Base-by-base conservation (phyloP, 1,139 yeast genomes). In the Candida neerlandica region DNA sequence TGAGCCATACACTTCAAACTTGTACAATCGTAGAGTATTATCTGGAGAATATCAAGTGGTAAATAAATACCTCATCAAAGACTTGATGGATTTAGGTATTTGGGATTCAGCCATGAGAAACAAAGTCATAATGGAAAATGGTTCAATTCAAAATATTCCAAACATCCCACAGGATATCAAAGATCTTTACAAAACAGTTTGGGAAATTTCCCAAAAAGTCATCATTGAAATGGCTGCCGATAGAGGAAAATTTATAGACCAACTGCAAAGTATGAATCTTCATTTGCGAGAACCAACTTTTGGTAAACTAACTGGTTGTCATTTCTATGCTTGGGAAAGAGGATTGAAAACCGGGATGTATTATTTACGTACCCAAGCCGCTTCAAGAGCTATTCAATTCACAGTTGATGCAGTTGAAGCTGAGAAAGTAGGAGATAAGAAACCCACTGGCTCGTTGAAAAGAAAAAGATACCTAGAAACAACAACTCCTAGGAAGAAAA, bases 281-380 rank as follows among this genome's bases (percentile, higher is more conserved):
- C 88, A 89, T 73, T 77, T 92, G 68, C 84, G 81, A 65, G 82
- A 85, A 50, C 97, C 97, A 45, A 89, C 97, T 1, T 85, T 89
- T 85, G 96, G 96, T 55, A 92, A 92, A 68, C 78, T 94, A 57
- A 92, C 98, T n/a, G 82, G 92, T 61, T 92, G 92, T 95, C 98
- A 94, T 70, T 94, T 94, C 75, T 90, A 92, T 67, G 96, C 97
- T 42, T 94, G 98, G 98, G 86, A 86, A 70, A 88, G 86, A 75
- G 99, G 98, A 43, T 80, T 94, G 65, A 94, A 94, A 79, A 94
- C 99, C 4, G 99, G 99, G 54, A 92, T 94, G 96, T 94, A 94
- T 77, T 94, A 94, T 71, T 75, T 94, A 66, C 82, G 98, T 66
- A 92, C 98, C 5, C 95, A 88, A 75, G 97, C 97, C 33, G 97